These are phyloP conservation scores for Hypericum androsaemum DNA, from an alignment of 345 rosid species.

Conservation along the genomic window DNA sequence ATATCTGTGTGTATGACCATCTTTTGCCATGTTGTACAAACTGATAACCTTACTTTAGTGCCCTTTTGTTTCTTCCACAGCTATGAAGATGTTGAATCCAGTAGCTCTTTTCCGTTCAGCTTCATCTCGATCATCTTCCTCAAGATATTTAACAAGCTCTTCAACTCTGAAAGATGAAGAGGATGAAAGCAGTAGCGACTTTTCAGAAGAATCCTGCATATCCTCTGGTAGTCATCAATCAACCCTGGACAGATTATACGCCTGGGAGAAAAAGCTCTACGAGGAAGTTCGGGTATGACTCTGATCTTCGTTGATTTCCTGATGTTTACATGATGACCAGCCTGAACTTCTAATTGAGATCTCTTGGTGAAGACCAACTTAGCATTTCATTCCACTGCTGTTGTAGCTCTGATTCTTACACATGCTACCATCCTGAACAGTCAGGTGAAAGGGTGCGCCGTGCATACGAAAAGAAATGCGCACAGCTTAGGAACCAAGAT, in stretches of 20 bases:
- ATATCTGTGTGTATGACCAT: no score
- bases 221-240: constrained; percentile 70
- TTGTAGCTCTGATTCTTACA: no score
- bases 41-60: neutral
- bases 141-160: constrained; percentile 59
- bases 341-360: no score
- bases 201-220: constrained; percentile 53
- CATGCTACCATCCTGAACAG: constrained; percentile 24
- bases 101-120: constrained; percentile 84
- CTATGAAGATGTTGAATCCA: constrained; percentile 82
- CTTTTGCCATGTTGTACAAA: neutral
- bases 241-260: constrained; percentile 66
- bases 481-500: constrained; percentile 62
- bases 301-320: neutral
- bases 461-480: constrained; percentile 70
- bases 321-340: no score
- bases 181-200: constrained; percentile 46
- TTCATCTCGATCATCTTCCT: constrained; percentile 76
- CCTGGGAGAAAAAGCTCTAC: constrained; percentile 96
- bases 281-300: constrained; percentile 72
- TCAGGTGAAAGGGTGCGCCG: constrained; percentile 65
- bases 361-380: no score
- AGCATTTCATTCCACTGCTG: no score
- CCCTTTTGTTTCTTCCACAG: constrained; percentile 28
- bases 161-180: constrained; percentile 46